These are phyloP conservation scores for Paspalum vaginatum DNA, from an alignment of 176 grass and related monocot genomes.

Conservation along the genomic window DNA sequence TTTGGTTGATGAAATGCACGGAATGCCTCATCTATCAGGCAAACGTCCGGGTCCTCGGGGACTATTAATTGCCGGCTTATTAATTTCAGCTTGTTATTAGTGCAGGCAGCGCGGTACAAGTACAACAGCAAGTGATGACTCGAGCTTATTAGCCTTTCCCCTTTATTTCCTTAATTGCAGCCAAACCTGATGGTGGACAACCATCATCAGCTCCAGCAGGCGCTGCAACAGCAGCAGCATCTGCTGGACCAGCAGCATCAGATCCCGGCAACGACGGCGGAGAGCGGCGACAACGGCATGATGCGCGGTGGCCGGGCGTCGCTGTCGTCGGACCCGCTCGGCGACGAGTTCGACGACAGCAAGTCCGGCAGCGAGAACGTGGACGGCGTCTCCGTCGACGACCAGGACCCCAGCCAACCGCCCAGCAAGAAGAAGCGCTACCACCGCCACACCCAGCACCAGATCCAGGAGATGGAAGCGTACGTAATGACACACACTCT, in stretches of 20 bases:
- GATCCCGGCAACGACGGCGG: conserved; percentile 67
- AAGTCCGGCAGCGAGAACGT: conserved; percentile 98
- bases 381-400: conserved; percentile 76
- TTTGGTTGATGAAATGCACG: conserved; percentile 12
- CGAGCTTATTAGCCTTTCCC: neutral
- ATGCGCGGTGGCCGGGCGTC: conserved; percentile 50
- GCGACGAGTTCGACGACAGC: conserved; percentile 94
- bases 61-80: neutral
- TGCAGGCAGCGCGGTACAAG: neutral
- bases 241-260: conserved; percentile 66
- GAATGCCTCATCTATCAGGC: neutral
- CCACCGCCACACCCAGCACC: conserved; percentile 96
- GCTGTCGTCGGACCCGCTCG: conserved; percentile 31
- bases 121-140: neutral
- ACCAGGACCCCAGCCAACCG: conserved; percentile 87
- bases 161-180: conserved; percentile 41
- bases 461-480: conserved; percentile 99
- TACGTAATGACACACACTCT: conserved; percentile 61
- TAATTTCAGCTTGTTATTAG: neutral
- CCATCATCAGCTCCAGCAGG: conserved; percentile 66
- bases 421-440: conserved; percentile 96
- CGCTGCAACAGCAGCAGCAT: conserved; percentile 68
- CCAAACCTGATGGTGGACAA: conserved; percentile 79
- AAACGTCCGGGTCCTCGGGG: conserved; percentile 9
- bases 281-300: conserved; percentile 78